Base-by-base conservation (phyloP, 106 monocot species). In the Dendrobium catenatum region DNA sequence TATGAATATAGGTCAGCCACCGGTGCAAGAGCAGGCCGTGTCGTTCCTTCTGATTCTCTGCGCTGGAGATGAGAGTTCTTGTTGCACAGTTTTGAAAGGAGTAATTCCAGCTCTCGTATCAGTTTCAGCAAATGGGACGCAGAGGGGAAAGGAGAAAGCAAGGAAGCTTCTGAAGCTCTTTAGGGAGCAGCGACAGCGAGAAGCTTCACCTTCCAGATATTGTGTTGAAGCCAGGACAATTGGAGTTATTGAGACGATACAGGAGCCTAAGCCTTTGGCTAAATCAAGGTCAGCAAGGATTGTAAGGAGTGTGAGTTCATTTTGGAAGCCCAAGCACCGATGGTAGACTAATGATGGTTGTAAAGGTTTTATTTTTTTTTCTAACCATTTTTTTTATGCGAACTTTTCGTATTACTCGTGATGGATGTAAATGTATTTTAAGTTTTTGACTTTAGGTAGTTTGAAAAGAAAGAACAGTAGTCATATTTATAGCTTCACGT, bases 61-160 rank as follows among this genome's bases (percentile, higher is more conserved):
- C 67, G 83, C 58, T 9, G 79, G 82, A 0, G 86, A 91, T 11
- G 84, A 99, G 72, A 81, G 47, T 0, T 91, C 91, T 80, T 87
- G 85, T 18, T 86, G 88, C 5, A 81, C 88, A 85, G 99, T 93
- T 64, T 77, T 99, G 17, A 93, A 99, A 87, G 99, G 99, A 1
- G 93, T 91, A 16, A 93, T 95, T 22, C 99, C 99, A 1, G 81
- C 89, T 0, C 46, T 99, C 6, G 89, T 99, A 1, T 86, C 84
- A 0, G 31, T 93, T 19, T 85, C 95, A 0, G 89, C 80, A 19
- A 87, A 85, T 22, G 95, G 95, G 10, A 90, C 88, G 0, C 26
- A 33, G 15, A 86, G 78, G 77, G 93, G 85, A n/a, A 88, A 72
- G 77, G 95, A 99, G 77, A 95, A 88, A 77, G 91, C 99, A 6